Evolutionary conservation across 2,329 filamentous ascomycete genomes (phyloP), one percentile per base, ranked within the genome.

Genomic region (Albifimbria verrucaria): DNA sequence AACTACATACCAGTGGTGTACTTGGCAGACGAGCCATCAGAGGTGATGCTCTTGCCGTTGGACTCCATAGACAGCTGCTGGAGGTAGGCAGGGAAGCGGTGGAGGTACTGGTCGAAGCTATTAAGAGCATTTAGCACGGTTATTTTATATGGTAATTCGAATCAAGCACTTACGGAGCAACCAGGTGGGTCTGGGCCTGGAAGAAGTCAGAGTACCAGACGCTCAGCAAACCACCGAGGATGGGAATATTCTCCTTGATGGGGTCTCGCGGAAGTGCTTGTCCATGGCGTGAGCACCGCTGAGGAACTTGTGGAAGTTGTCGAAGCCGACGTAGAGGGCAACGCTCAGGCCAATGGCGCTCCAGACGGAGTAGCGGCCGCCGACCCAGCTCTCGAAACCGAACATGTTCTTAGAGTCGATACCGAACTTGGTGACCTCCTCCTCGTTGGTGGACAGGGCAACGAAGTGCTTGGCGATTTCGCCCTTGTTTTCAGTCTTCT

Each of bases 331-430:
- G 80, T 97, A 96, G 61, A 99, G 82, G 63, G 88, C 88, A 53
- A 99, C 92, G 59, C 91, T 96, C 57, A 99, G 80, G 63, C 94
- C 94, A 68, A 99, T 99, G 72, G 94, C 94, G 63, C 92, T 96
- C 94, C 94, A 99, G 62, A 99, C 94, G 55, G 92, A 96, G 84
- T 99, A 99, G 55, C 94, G 89, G 53, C 94, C 94, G 71, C 94
- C 94, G 50, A 97, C 93, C 94, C 94, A 99, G 76, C 90, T 95
- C 75, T 93, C 92, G 71, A 99, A 99, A 65, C 92, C 92, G 69
- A 99, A 99, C 94, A 99, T 99, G 83, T 97, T 99, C 83, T 93
- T 93, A 76, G 87, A 88, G 77, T 97, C 93, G 67, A 99, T 99
- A 61, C 94, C 94, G 67, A 99, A 99, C 81, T 97, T 97, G 76